Base-by-base conservation (phyloP, 169 alveolate species). In the Cryptosporidium andersoni region DNA sequence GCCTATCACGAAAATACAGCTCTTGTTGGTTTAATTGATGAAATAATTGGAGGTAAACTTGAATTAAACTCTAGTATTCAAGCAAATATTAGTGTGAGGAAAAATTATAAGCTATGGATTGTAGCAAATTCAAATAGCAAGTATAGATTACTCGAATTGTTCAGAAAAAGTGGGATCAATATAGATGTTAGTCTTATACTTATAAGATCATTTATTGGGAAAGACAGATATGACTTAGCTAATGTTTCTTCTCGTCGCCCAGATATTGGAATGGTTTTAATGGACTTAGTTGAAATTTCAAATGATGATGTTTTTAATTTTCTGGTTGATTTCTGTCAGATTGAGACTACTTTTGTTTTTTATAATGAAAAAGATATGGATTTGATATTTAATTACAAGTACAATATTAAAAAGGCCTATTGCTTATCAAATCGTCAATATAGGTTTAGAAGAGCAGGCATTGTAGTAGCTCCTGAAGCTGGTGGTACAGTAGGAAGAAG, bases 1-100 rank as follows among this genome's bases (percentile, higher is more conserved):
- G 48, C 37, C 34, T 14, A 25, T 12, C 14, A 8, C n/a, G 49
- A 51, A 4, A 60, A 58, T 34, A 63, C 40, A 42, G 45, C 25
- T 25, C 42, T 60, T 47, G 3, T 74, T 34, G 43, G 4, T 16
- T 58, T 12, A n/a, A 14, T 74, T n/a, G 85, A 74, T 74, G 85
- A 74, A 74, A 74, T 74, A n/a, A 42, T 74, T 16, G 85, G 85
- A 40, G 85, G 85, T 43, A 74, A 64, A n/a, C 52, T 74, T 60
- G 85, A 74, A 16, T 8, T 43, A 51, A 58, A 74, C 11, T 40
- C 6, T 74, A 11, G 34, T n/a, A 14, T 43, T 16, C 52, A 64
- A 12, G 51, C 51, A 37, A 39, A 37, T 52, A 74, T 74, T 56
- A 25, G 25, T 25, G 25, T 25, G 25, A 74, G 85, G 34, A 74